These are phyloP conservation scores for Candida glucosophila DNA, from an alignment of 1,139 yeast species.

Conservation along the genomic window DNA sequence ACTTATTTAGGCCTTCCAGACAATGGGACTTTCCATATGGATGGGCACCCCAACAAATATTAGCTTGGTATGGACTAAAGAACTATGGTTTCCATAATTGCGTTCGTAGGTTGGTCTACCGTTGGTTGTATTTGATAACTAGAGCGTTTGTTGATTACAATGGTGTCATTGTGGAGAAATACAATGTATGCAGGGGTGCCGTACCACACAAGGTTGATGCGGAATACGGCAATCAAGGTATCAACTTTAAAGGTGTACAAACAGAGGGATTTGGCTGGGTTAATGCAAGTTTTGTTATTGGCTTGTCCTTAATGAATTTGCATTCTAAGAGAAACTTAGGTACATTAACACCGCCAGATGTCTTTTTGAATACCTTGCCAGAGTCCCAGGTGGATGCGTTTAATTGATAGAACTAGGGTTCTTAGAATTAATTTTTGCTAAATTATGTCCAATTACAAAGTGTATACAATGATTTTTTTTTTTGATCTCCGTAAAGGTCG, in stretches of 20 bases:
- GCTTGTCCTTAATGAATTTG: slow-evolving; percentile 58
- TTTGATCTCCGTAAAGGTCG: no score
- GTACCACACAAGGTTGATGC: slow-evolving; percentile 93
- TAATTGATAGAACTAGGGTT: no score
- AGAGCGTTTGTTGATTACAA: slow-evolving; percentile 88
- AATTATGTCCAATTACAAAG: no score
- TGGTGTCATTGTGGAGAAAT: slow-evolving; percentile 94
- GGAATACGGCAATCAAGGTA: slow-evolving; percentile 95
- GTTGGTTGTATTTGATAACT: slow-evolving; percentile 89
- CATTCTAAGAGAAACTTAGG: slow-evolving; percentile 77
- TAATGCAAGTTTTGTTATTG: slow-evolving; percentile 75
- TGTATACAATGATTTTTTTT: no score
- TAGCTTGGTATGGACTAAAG: slow-evolving; percentile 83
- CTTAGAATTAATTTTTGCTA: no score
- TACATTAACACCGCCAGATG: slow-evolving; percentile 70
- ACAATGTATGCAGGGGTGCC: slow-evolving; percentile 75
- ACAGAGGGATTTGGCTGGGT: slow-evolving; percentile 98
- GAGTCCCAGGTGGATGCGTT: no score
- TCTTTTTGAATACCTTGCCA: slow-evolving; percentile 51
- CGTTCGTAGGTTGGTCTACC: slow-evolving; percentile 66
- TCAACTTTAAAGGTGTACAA: slow-evolving; percentile 87
- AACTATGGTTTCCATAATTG: slow-evolving; percentile 64
- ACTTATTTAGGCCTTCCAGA: slow-evolving; percentile 68
- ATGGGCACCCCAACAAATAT: slow-evolving; percentile 97
- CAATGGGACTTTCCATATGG: slow-evolving; percentile 99